Evolutionary conservation across 345 rosid species (phyloP), one percentile per base, ranked within the genome.

Genomic region (Eucalyptus marginata): DNA sequence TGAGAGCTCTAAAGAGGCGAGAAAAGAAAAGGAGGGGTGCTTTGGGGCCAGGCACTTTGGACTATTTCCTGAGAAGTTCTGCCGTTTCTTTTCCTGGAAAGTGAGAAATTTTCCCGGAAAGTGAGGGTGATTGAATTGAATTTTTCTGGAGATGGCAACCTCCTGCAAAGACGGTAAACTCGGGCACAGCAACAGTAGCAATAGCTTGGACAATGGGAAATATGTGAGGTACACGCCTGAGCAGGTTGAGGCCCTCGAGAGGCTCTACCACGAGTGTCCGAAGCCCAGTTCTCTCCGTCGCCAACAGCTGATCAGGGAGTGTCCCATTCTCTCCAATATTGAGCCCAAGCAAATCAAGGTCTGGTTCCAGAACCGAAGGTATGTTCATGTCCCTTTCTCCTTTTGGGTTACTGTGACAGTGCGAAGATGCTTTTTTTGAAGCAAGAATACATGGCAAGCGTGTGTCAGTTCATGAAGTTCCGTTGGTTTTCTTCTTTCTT

Each of bases 361-460:
- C 49, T 98, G 99, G 99, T 98, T 98, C 94, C 99, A 98, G 88
- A 98, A 98, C 93, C 93, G 99, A 92, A 98, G 99, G 99, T 98
- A 92, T 81, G 66, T 44, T 17, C 68, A 49, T 43, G 88, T 80
- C n/a, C 31, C 44, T 89, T 87, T 52, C 18, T 59, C 49, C 49
- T 76, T 17, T 13, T 13, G 10, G 88, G 33, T 86, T 87, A n/a
- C 80, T n/a, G 52, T 36, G 36, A 58, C 58, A 2, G 16, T 87
- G 25, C 49, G 18, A 47, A 71, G 88, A 31, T 89, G 49, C 56
- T 16, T 51, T 46, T 56, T 68, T 43, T 50, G 79, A 31, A 46
- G 52, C 58, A 7, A 31, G 58, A n/a, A 31, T 17, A 62, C 52
- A 47, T 46, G 29, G 52, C 13, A 17, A 59, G 87, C 47, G 7